phyloP scores from a whole-genome alignment of 495 filamentous ascomycete genomes.

The Pyronema domesticum region DNA sequence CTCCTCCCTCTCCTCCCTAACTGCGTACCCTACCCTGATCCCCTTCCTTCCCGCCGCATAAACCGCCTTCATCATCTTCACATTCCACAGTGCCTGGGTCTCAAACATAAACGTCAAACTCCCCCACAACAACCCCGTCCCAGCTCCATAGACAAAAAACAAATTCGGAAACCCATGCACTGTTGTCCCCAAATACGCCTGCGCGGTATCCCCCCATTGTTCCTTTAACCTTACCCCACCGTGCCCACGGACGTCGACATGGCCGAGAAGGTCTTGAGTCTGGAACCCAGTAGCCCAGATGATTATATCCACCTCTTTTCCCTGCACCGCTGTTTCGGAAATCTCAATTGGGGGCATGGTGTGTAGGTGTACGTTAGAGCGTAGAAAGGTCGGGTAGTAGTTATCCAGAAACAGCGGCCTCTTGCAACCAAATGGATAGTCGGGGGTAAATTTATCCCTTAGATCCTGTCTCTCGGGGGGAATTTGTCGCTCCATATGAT shows the following conservation, averaged over 20 bases:
- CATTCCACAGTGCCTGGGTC: slow-evolving; percentile 3
- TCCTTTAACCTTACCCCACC: slow-evolving; percentile 25
- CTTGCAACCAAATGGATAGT: slow-evolving; percentile 32
- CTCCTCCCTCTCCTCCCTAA: not conserved
- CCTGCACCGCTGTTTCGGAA: slow-evolving; percentile 32
- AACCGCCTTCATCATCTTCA: not conserved
- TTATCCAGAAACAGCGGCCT: slow-evolving; percentile 20
- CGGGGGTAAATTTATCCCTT: slow-evolving; percentile 31
- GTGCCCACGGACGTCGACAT: slow-evolving; percentile 27
- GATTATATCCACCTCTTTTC: slow-evolving; percentile 31
- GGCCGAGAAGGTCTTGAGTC: slow-evolving; percentile 2
- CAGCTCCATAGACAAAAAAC: slow-evolving; percentile 37
- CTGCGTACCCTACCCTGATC: not conserved
- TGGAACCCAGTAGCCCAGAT: slow-evolving; percentile 36
- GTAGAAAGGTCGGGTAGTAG: slow-evolving; percentile 25
- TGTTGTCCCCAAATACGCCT: slow-evolving; percentile 29
- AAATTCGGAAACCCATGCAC: slow-evolving; percentile 31
- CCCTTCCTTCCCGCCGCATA: not conserved
- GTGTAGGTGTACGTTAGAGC: slow-evolving; percentile 34
- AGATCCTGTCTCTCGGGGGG: slow-evolving; percentile 33
- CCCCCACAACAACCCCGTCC: not conserved
- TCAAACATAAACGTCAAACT: slow-evolving; percentile 5
- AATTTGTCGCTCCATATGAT: slow-evolving; percentile 31
- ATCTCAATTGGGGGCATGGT: slow-evolving; percentile 35
- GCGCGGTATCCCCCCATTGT: slow-evolving; percentile 28